These are phyloP conservation scores for Coemansia reversa DNA, from an alignment of 192 early-diverging fungal species.

Conservation along the genomic window DNA sequence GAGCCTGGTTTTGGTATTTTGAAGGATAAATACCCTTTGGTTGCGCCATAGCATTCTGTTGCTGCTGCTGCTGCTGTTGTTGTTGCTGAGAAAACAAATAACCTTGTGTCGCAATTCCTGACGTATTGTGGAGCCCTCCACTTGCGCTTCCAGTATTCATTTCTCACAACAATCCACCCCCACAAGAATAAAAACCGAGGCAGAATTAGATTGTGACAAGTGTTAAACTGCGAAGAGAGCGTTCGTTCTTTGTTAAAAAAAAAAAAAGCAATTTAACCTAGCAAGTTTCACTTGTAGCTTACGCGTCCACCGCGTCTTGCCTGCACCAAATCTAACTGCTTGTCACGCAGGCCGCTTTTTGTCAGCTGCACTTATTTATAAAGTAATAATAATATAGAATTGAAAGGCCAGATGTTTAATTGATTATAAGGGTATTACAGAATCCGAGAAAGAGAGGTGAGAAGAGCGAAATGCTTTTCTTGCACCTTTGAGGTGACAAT, in stretches of 20 bases:
- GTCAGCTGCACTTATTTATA: not conserved
- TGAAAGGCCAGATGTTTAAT: not conserved
- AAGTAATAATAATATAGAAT: not conserved
- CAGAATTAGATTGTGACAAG: not conserved
- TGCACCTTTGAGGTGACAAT: not conserved
- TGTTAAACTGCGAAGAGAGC: not conserved
- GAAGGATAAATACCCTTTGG: slow-evolving; percentile 21
- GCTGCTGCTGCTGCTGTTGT: slow-evolving; percentile 27
- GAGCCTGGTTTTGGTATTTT: slow-evolving; percentile 43
- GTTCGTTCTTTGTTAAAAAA: not conserved
- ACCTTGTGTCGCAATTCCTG: slow-evolving; percentile 18
- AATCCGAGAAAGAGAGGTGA: not conserved
- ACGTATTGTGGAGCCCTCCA: slow-evolving; percentile 14
- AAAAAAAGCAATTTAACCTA: not conserved
- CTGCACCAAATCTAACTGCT: not conserved
- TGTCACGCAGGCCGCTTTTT: not conserved
- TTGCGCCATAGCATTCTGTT: slow-evolving; percentile 21
- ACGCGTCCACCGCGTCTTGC: not conserved
- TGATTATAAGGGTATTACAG: not conserved
- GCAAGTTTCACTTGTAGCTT: not conserved
- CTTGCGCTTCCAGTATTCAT: slow-evolving; percentile 31
- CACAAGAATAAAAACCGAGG: not conserved
- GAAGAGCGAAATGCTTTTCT: no score
- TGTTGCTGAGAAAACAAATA: slow-evolving; percentile 38
- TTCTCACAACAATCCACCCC: not conserved